Evolutionary conservation across 2,329 filamentous ascomycete genomes (phyloP), one percentile per base, ranked within the genome.

Genomic region (Fusarium chlamydosporum): DNA sequence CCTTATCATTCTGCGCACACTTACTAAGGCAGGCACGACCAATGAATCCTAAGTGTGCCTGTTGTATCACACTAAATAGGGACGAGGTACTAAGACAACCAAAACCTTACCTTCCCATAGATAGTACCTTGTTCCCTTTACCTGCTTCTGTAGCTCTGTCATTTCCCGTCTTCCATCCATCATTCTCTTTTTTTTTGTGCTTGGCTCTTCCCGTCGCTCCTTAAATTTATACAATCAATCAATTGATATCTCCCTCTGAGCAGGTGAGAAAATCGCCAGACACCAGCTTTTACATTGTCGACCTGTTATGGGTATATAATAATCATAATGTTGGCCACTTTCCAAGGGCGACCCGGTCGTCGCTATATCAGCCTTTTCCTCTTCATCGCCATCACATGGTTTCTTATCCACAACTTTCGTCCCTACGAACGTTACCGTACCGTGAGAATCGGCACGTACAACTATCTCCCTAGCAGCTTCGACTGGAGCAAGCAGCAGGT

Each of bases 401-500:
- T 76, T 48, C 69, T 79, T 16, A 76, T 76, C 71, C 65, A 57
- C 29, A 68, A 63, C 55, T 75, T 76, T 60, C 68, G 54, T 3
- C 65, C 71, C 18, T 61, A 66, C 37, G 61, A 69, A 58, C 64
- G 66, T 51, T 69, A 63, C 45, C 54, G 64, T 58, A 57, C 66
- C 23, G 57, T 66, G 16, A 68, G 56, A 35, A 65, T 74, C 57
- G 72, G 70, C 41, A 55, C 56, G 26, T 72, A 77, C 69, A 69
- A 72, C 43, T 79, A 78, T 51, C 65, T 78, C 15, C 75, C 77
- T 56, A 79, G 77, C 65, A 78, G 77, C 70, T 79, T 76, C 65
- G 79, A 82, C 68, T 82, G 80, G 80, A 74, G 74, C 68, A 74
- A 73, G 59, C 74, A 75, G 37, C 73, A 70, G 31, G 60, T 78